These are phyloP conservation scores for Ascochyta koolunga DNA, from an alignment of 2,329 filamentous ascomycete species.

Conservation along the genomic window DNA sequence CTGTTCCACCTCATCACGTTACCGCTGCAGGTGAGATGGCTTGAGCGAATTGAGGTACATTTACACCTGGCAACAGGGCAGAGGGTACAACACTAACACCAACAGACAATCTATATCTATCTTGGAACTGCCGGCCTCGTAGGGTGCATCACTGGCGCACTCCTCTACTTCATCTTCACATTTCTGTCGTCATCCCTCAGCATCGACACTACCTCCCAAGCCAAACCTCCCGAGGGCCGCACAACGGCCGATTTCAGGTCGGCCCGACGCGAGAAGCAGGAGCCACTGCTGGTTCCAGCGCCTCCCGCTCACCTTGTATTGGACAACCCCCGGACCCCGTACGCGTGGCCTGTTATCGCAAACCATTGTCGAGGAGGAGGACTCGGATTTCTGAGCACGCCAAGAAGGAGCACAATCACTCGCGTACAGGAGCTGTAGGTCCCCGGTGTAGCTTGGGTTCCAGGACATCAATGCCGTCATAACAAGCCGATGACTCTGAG, in stretches of 20 bases:
- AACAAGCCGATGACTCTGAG: not conserved
- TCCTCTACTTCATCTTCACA: constrained; percentile 63
- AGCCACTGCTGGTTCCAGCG: constrained; percentile 18
- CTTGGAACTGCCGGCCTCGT: constrained; percentile 71
- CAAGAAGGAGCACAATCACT: not conserved
- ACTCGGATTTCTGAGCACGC: constrained; percentile 54
- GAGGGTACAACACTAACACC: not conserved
- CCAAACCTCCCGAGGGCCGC: constrained; percentile 20
- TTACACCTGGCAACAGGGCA: not conserved
- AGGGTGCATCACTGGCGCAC: constrained; percentile 67
- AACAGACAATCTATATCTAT: constrained; percentile 59
- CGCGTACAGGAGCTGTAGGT: not conserved
- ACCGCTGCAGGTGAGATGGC: constrained; percentile 54
- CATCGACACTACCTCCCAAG: constrained; percentile 43
- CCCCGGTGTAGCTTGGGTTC: not conserved
- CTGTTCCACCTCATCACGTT: constrained; percentile 51
- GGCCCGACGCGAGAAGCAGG: constrained; percentile 34
- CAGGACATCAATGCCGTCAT: not conserved
- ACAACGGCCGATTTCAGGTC: constrained; percentile 40
- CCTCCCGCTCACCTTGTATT: constrained; percentile 23
- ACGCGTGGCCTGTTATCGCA: constrained; percentile 63
- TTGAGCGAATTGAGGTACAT: constrained; percentile 63
- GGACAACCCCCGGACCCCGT: constrained; percentile 35
- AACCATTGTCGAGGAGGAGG: constrained; percentile 75
- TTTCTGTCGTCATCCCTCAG: constrained; percentile 58